These are phyloP conservation scores for Lentinula lateritia DNA, from an alignment of 768 basidiomycete genomes.

Conservation along the genomic window DNA sequence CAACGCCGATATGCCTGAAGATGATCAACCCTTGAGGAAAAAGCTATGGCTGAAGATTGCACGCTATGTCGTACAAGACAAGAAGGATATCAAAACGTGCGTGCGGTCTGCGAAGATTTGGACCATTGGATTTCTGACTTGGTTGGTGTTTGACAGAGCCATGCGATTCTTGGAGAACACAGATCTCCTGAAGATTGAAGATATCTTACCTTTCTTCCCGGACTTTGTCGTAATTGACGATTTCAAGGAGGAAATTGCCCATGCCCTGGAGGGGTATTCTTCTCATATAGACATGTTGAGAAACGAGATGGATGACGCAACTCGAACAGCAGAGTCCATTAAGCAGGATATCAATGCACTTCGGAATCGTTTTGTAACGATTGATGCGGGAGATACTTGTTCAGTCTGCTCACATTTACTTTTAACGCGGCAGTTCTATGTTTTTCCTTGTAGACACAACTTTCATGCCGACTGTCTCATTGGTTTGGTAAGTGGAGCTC, in stretches of 20 bases:
- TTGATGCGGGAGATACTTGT: conserved; percentile 84
- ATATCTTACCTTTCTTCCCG: conserved; percentile 98
- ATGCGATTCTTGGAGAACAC: conserved; percentile 97
- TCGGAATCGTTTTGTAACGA: conserved; percentile 85
- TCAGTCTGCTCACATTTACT: conserved; percentile 72
- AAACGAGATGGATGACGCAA: conserved; percentile 95
- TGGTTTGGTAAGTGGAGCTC: conserved; percentile 62
- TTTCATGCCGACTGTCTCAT: conserved; percentile 99
- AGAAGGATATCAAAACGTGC: conserved; percentile 96
- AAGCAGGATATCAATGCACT: conserved; percentile 85
- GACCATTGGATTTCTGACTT: background rate
- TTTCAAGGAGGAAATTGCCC: conserved; percentile 98
- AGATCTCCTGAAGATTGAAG: conserved; percentile 93
- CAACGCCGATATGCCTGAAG: conserved; percentile 93
- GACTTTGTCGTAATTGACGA: conserved; percentile 99
- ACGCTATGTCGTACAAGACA: conserved; percentile 96
- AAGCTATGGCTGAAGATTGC: conserved; percentile 98
- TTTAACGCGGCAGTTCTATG: conserved; percentile 90
- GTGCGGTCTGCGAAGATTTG: conserved; percentile 25
- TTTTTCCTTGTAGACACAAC: conserved; percentile 95
- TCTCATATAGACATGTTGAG: conserved; percentile 86
- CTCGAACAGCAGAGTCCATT: conserved; percentile 86
- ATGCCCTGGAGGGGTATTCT: conserved; percentile 91
- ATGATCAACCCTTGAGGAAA: conserved; percentile 81
- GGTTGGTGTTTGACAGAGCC: conserved; percentile 48